These are phyloP conservation scores for Leonotis leonurus DNA, from an alignment of 257 asterid species.

Conservation along the genomic window DNA sequence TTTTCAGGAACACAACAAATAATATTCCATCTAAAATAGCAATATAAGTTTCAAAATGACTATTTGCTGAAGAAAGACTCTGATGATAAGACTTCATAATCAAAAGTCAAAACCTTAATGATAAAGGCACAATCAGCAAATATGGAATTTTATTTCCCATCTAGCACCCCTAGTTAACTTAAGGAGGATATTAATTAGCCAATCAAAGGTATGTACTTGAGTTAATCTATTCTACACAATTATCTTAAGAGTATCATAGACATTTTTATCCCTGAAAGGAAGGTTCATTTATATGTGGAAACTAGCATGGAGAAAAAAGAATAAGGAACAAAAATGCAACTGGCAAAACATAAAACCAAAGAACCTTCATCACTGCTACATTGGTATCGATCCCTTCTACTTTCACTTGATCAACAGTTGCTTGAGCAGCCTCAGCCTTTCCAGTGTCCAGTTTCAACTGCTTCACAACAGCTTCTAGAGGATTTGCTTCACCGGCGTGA, in stretches of 20 bases:
- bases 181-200: neutral
- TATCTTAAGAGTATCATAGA: conserved; percentile 6
- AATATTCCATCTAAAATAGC: too few relatives aligned
- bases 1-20: too few relatives aligned
- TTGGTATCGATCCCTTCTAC: conserved; percentile 92
- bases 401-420: conserved; percentile 85
- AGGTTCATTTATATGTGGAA: neutral
- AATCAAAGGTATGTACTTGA: neutral
- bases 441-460: conserved; percentile 71
- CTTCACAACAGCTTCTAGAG: conserved; percentile 69
- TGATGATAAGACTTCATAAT: too few relatives aligned
- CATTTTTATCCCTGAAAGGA: neutral
- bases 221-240: neutral
- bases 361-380: conserved; percentile 81
- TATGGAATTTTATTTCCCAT: neutral
- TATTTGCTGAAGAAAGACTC: too few relatives aligned
- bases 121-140: too few relatives aligned
- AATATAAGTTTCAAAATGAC: too few relatives aligned
- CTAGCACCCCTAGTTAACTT: conserved; percentile 4
- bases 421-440: conserved; percentile 89
- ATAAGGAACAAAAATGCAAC: conserved; percentile 8
- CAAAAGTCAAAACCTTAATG: too few relatives aligned
- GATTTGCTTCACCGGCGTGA: conserved; percentile 63
- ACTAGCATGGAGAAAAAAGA: conserved; percentile 9
- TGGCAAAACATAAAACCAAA: conserved; percentile 6